These are phyloP conservation scores for Heritiera fomes DNA, from an alignment of 345 rosid genomes.

Conservation along the genomic window DNA sequence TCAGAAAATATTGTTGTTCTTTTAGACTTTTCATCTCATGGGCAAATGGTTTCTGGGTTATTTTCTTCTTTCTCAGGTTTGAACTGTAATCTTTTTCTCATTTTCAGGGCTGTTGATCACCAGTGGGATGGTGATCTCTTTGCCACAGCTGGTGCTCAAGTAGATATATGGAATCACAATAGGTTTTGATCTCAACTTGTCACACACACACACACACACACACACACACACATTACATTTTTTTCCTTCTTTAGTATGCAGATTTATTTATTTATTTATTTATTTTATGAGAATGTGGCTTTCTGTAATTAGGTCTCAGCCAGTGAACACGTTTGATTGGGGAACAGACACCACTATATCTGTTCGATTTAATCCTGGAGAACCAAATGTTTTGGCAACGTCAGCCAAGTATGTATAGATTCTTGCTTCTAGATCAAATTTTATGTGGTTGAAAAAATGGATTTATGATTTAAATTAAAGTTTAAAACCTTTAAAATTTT, in stretches of 20 bases:
- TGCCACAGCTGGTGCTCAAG: slow-evolving; percentile 93
- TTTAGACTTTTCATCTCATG: neutral
- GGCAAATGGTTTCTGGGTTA: neutral
- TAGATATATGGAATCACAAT: slow-evolving; percentile 94
- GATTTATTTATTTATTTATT: neutral
- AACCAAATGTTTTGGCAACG: slow-evolving; percentile 76
- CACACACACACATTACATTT: too few species aligned
- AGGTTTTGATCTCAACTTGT: slow-evolving; percentile 51
- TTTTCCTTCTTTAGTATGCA: neutral
- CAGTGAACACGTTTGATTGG: slow-evolving; percentile 82
- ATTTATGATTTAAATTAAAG: neutral
- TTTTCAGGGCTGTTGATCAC: slow-evolving; percentile 88
- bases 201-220: too few species aligned
- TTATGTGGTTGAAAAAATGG: neutral
- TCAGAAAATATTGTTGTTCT: slow-evolving; percentile 11
- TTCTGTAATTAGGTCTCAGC: slow-evolving; percentile 71
- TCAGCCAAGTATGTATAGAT: slow-evolving; percentile 63
- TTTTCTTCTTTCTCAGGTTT: neutral
- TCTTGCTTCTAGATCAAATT: neutral
- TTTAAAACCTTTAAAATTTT: neutral
- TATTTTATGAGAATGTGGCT: slow-evolving; percentile 8
- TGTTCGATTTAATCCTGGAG: slow-evolving; percentile 93
- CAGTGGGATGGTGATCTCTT: slow-evolving; percentile 87
- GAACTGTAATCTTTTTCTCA: neutral
- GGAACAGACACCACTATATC: slow-evolving; percentile 82